Base-by-base conservation (phyloP, 257 asterid species). In the Scutellaria baicalensis region DNA sequence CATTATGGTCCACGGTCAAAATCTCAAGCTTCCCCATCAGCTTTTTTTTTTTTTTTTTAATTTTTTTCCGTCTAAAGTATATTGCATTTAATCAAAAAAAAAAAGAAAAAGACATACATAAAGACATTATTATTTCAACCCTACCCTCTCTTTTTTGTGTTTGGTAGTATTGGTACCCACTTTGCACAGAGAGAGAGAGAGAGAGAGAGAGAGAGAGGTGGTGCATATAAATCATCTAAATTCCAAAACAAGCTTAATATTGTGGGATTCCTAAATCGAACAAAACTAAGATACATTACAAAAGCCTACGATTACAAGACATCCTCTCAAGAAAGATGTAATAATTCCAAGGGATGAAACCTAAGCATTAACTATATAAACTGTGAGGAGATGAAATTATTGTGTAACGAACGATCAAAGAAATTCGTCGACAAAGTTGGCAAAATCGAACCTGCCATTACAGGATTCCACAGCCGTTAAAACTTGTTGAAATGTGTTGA, bases 341-440 rank as follows among this genome's bases (percentile, higher is more conserved):
- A 16, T 18, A 36, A 33, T 50, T 56, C 74, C 16, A 18, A 50
- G 54, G 20, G 33, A 51, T 21, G 65, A 71, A 20, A 49, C n/a
- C 14, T 49, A 59, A 27, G 9, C 23, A 31, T 35, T 54, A 27
- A 27, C 4, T 27, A n/a, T n/a, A n/a, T n/a, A n/a, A n/a, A n/a
- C n/a, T 27, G 9, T 50, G 10, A 55, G 0, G 31, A 31, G 4
- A 8, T 1, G 14, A 27, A 52, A 6, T 21, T 6, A 52, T 52
- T 14, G n/a, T 6, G 8, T 8, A 36, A 38, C 6, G 2, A 11
- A n/a, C n/a, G n/a, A 64, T 78, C 77, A 80, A 54, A 89, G 59
- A 66, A 91, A 82, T 79, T 90, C 97, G 60, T 85, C 78, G 4
- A 86, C 92, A 71, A 82, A 74, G 23, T 83, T 83, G 20, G 96